These are phyloP conservation scores for Coniochaeta pulveracea DNA, from an alignment of 2,329 filamentous ascomycete species.

Conservation along the genomic window DNA sequence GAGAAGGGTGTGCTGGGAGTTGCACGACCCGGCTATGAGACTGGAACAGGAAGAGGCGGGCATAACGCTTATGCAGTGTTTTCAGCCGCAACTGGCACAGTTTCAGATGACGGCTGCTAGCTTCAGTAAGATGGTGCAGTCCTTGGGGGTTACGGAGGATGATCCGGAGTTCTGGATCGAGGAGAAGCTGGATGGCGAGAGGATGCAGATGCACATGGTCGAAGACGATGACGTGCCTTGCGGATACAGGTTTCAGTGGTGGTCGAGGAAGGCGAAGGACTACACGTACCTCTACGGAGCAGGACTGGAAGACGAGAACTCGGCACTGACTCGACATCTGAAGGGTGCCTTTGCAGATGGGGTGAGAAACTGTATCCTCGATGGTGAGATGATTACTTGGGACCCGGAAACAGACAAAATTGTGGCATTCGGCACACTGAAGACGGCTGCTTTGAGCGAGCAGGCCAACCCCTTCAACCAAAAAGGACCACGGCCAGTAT, in stretches of 20 bases:
- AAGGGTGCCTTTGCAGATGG: constrained; percentile 64
- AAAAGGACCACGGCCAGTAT: constrained; percentile 62
- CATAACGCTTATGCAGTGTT: constrained; percentile 82
- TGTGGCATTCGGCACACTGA: constrained; percentile 83
- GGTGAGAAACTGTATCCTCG: constrained; percentile 79
- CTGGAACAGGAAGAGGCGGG: constrained; percentile 66
- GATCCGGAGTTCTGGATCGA: constrained; percentile 89
- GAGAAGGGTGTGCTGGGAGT: constrained; percentile 86
- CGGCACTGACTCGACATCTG: constrained; percentile 71
- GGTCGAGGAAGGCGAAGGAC: constrained; percentile 92
- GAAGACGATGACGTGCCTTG: constrained; percentile 57
- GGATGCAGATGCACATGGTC: constrained; percentile 92
- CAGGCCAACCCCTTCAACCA: constrained; percentile 58
- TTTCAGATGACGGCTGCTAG: constrained; percentile 65
- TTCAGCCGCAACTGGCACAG: constrained; percentile 89
- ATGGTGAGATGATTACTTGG: constrained; percentile 99
- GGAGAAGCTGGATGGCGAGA: constrained; percentile 92
- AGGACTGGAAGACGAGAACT: constrained; percentile 60
- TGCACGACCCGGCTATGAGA: constrained; percentile 61
- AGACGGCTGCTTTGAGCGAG: constrained; percentile 75
- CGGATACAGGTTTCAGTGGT: constrained; percentile 70
- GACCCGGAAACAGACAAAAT: constrained; percentile 76
- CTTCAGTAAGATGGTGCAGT: constrained; percentile 69
- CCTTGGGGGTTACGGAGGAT: constrained; percentile 52
- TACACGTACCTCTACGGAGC: constrained; percentile 91